Base-by-base conservation (phyloP, 2,329 filamentous ascomycete species). In the Pseudocercospora cruenta region DNA sequence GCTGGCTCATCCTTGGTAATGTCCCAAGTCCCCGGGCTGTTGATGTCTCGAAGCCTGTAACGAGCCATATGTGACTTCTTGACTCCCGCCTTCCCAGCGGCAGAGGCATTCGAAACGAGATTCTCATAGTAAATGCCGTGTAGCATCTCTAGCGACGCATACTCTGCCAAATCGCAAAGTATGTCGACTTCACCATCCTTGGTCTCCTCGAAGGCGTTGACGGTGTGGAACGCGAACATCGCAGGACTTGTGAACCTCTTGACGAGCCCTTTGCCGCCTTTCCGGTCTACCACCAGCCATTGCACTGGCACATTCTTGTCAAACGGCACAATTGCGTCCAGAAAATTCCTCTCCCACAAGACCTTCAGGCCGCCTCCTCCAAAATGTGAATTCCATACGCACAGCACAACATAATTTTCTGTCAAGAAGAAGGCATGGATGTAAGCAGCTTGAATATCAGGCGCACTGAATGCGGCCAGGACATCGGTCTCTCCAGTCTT, bases 391-490 rank as follows among this genome's bases (percentile, higher is more conserved):
- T 87, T 87, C 71, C 91, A 93, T 0, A 95, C 80, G 73, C 90
- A 93, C 3, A 96, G 80, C 0, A 95, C 80, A 1, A 93, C 87
- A 73, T 89, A 90, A 71, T 88, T 86, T 16, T 86, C 80, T 0
- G 91, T 90, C 24, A 95, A 78, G 73, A 93, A 92, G 72, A 94
- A 85, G 9, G 91, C 94, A 79, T 96, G 92, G 21, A 95, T 86
- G 72, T 95, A 96, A 0, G 91, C 89, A 0, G 90, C 80, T 1
- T 80, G 79, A 2, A 84, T 75, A 2, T 81, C 80, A 3, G 79
- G 77, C 2, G 80, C 82, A 0, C 79, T 77, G 66, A 94, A 86
- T 0, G 85, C 88, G 3, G 91, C 91, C 0, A 95, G 83, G 16
- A 94, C 88, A 0, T 87, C 85, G 0, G 90, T 92, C 64, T 86